Conservation (phyloP, 176 grass and related monocot species). For the Luzula sylvatica region DNA sequence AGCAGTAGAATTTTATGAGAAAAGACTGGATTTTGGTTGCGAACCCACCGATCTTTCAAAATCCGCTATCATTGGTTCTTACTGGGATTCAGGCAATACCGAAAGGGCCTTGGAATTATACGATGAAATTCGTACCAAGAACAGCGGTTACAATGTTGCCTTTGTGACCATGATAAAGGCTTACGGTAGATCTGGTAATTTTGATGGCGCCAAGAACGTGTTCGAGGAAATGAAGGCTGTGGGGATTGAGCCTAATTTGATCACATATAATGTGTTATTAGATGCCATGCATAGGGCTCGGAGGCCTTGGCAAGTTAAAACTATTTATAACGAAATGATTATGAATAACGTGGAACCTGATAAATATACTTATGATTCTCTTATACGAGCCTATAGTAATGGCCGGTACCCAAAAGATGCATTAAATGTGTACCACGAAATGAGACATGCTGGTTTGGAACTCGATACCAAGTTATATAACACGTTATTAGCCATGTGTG, state of each 20-base stretch:
- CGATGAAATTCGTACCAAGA: conserved; percentile 53
- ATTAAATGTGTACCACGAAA: conserved; percentile 39
- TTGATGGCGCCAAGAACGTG: conserved; percentile 70
- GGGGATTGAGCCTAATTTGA: conserved; percentile 59
- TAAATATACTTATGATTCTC: conserved; percentile 45
- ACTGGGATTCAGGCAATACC: conserved; percentile 48
- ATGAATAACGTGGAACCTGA: conserved; percentile 32
- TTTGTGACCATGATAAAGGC: conserved; percentile 58
- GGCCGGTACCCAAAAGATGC: conserved; percentile 73
- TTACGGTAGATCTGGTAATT: conserved; percentile 51
- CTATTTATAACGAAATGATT: conserved; percentile 62
- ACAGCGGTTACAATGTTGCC: conserved; percentile 48
- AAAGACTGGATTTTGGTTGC: conserved; percentile 63
- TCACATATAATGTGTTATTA: conserved; percentile 72
- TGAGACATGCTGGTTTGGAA: conserved; percentile 42
- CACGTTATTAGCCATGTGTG: conserved; percentile 81
- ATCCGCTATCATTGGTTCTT: conserved; percentile 70
- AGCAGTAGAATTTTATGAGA: conserved; percentile 91
- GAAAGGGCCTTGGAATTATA: conserved; percentile 60
- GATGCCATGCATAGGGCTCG: conserved; percentile 69
- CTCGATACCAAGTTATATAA: conserved; percentile 48
- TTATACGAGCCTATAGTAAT: conserved; percentile 71
- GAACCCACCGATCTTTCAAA: conserved; percentile 54
- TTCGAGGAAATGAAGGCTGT: conserved; percentile 88
- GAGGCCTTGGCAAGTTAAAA: conserved; percentile 90